Base-by-base conservation (phyloP, 768 basidiomycete genomes). In the Pleurotus platypus region DNA sequence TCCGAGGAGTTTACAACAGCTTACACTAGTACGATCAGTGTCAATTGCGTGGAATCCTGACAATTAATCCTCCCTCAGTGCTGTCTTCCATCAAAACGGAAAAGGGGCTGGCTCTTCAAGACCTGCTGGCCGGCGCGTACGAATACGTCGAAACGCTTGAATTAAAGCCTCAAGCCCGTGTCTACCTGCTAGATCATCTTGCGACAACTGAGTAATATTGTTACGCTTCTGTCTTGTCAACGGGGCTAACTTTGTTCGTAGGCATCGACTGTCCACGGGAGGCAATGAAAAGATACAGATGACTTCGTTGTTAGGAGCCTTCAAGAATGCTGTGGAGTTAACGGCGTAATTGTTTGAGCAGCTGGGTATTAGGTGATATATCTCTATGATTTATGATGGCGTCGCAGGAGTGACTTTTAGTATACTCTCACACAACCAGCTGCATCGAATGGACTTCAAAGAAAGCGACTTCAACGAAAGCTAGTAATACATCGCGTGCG, bases 211-310 rank as follows among this genome's bases (percentile, higher is more conserved):
- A 99, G 95, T 98, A 69, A 35, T 35, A 35, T 35, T 35, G 30
- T 11, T 35, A 11, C 16, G 39, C 30, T 39, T 46, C 15, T 58
- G 38, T 26, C 35, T 0, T 11, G 16, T 15, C 22, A 16, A 26
- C 4, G 24, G 48, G 2, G 46, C 49, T 50, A 38, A 13, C 30
- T 12, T 12, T 49, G 16, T 20, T 12, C 60, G 18, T 46, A 98
- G 96, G 69, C 87, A 98, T 69, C 85, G 96, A 46, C 72, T 98
- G 6, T 93, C 94, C 1, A 87, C 94, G 0, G 97, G 97, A 0
- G 94, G 90, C 1, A 95, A 76, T 61, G 97, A 99, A 71, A 98
- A 94, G 66, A 85, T 99, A 54, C 97, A 98, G 67, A 68, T 98
- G 51, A 93, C 93, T 5, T 94, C 94, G 0, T 71, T 99, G 59